Percentiles rank a stretch among this genome's conserved stretches.
These are phyloP conservation scores for Inga leiocalycina DNA, from an alignment of 306 rosid species.

Conservation along the genomic window DNA sequence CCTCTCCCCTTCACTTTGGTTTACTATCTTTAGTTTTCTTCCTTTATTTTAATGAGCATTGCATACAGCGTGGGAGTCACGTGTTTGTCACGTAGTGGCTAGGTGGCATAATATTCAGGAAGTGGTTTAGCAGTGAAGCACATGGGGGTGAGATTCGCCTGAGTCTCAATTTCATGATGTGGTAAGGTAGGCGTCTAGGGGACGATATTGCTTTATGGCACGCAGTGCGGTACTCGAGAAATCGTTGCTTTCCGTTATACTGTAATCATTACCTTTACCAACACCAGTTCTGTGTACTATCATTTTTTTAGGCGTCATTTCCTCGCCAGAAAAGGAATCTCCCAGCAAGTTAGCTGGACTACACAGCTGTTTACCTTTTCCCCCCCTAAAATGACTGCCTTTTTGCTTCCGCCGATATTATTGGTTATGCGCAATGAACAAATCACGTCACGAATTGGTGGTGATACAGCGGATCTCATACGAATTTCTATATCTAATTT, in stretches of 20 bases:
- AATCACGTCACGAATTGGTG: background rate
- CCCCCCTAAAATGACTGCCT: background rate
- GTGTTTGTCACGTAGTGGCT: slow-evolving; percentile 49
- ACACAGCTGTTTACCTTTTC: too few relatives aligned
- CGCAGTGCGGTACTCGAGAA: background rate
- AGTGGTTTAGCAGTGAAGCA: background rate
- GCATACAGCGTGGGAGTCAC: slow-evolving; percentile 32
- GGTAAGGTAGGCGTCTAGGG: background rate
- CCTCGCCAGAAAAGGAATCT: slow-evolving; percentile 11
- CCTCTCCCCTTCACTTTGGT: slow-evolving; percentile 1
- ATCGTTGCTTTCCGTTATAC: slow-evolving; percentile 44
- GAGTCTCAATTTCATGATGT: slow-evolving; percentile 37
- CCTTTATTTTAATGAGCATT: background rate
- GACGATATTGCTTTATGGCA: slow-evolving; percentile 11
- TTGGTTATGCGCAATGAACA: background rate
- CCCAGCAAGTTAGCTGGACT: background rate
- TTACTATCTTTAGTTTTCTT: background rate
- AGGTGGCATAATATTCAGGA: slow-evolving; percentile 28
- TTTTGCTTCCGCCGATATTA: background rate
- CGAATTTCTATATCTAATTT: too few relatives aligned
- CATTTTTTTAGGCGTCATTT: slow-evolving; percentile 26
- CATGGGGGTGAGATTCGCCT: slow-evolving; percentile 12
- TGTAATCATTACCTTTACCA: slow-evolving; percentile 41
- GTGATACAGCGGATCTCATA: background rate
- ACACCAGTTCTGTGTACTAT: background rate